phyloP scores from a whole-genome alignment of 768 basidiomycete species.

The Mycena galopus region DNA sequence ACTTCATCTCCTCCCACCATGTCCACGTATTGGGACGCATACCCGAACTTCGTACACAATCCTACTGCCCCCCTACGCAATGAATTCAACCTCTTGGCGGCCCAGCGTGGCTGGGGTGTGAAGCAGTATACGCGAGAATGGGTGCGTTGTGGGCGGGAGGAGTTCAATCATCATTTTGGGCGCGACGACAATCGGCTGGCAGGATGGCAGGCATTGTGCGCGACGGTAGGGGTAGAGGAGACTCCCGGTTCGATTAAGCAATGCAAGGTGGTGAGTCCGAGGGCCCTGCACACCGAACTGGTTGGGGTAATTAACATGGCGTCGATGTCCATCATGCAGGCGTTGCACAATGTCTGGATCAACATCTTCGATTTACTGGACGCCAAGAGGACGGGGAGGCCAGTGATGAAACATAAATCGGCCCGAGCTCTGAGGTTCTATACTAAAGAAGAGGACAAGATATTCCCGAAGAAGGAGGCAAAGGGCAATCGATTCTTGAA shows the following conservation, averaged over 20 bases:
- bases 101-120: conserved; percentile 24
- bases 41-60: conserved; percentile 30
- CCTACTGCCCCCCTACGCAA: conserved; percentile 18
- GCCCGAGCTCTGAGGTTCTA: conserved; percentile 19
- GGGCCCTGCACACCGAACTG: too few species aligned
- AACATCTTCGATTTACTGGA: conserved; percentile 36
- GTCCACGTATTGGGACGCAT: conserved; percentile 25
- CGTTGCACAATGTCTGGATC: conserved; percentile 24
- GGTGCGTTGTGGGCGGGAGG: conserved; percentile 23
- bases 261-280: conserved; percentile 34
- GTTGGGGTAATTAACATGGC: background rate
- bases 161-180: conserved; percentile 31
- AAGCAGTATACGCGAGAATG: conserved; percentile 22
- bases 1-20: background rate
- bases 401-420: conserved; percentile 23
- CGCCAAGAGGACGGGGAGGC: conserved; percentile 23
- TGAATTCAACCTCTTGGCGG: conserved; percentile 32
- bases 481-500: conserved; percentile 34
- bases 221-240: conserved; percentile 3
- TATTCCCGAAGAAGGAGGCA: conserved; percentile 25
- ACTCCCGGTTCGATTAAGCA: conserved; percentile 27
- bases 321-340: background rate
- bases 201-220: conserved; percentile 36
- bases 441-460: conserved; percentile 12
- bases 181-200: conserved; percentile 23